Conservation (phyloP, 108 stramenopile genomes). For the Aurantiochytrium sp. region DNA sequence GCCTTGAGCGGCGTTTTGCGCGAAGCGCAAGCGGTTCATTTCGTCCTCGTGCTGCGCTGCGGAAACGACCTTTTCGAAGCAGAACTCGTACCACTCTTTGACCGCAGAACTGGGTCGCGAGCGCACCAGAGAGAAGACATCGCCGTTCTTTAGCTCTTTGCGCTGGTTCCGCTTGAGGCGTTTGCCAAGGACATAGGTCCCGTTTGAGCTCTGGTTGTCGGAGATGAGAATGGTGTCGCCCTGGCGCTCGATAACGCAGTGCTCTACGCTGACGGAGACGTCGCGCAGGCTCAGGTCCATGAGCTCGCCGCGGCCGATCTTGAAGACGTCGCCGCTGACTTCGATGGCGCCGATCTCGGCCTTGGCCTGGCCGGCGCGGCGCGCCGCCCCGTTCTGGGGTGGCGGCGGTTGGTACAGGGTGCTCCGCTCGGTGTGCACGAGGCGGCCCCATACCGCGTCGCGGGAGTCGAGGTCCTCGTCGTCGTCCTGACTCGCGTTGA, state of each 20-base stretch:
- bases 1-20: background rate
- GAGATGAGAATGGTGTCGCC: background rate
- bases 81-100: background rate
- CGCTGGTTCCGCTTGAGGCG: background rate
- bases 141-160: background rate
- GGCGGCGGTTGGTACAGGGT: background rate
- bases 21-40: background rate
- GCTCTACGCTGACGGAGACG: background rate
- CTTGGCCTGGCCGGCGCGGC: background rate
- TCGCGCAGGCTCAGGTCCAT: background rate
- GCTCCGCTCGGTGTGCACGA: conserved; percentile 25
- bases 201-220: background rate
- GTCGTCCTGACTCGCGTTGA: background rate
- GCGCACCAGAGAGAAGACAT: background rate
- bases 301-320: background rate
- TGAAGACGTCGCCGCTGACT: background rate
- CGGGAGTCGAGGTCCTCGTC: background rate
- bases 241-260: background rate
- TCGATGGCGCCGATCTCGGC: background rate
- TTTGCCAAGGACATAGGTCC: conserved; percentile 9
- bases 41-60: background rate
- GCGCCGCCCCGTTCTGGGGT: background rate
- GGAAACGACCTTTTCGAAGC: background rate
- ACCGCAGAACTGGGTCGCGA: background rate
- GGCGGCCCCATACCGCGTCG: conserved; percentile 1